Evolutionary conservation across 371 early-diverging fungal genomes (phyloP), one percentile per base, ranked within the genome.

Genomic region (Saksenaea vasiformis): DNA sequence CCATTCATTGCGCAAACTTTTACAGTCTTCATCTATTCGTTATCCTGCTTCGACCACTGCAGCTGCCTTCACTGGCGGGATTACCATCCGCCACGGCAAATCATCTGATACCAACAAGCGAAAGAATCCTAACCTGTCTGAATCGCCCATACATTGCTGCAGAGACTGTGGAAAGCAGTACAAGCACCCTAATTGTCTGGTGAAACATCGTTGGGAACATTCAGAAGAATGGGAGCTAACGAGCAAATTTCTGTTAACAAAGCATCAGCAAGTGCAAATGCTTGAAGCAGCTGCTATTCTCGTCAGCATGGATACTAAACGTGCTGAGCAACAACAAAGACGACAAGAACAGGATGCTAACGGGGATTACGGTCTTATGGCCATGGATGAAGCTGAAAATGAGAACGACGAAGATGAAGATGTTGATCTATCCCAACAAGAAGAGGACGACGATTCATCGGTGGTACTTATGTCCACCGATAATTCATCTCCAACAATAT

Each of bases 161-260:
- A 61, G 71, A 35, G 79, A 77, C 17, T 86, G 88, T 65, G 84
- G 85, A 24, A 88, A 87, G 65, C 60, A 74, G 5, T 85, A 85
- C 71, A 85, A 85, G 57, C 83, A 82, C 56, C 78, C 82, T 27
- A 84, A 80, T 61, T 85, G 83, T 58, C 74, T 88, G 15, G 71
- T 77, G 67, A 86, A 87, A 66, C 91, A 91, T 69, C 82, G 85
- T 17, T 87, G 88, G 89, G 88, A 89, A 61, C 91, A 91, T 58
- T 86, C 88, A 22, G 84, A 83, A 53, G 76, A 84, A 62, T 91
- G 90, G 91, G 82, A 80, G 31, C 62, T 83, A 35, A 84, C 88
- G 3, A 80, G 81, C 58, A 87, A 87, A 61, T 70, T 91, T 34
- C 73, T 83, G 34, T 70, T 90, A 35, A 85, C 87, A 24, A 90